phyloP scores from a whole-genome alignment of 225 moss, liverwort and hornwort species.

The Straminergon stramineum region DNA sequence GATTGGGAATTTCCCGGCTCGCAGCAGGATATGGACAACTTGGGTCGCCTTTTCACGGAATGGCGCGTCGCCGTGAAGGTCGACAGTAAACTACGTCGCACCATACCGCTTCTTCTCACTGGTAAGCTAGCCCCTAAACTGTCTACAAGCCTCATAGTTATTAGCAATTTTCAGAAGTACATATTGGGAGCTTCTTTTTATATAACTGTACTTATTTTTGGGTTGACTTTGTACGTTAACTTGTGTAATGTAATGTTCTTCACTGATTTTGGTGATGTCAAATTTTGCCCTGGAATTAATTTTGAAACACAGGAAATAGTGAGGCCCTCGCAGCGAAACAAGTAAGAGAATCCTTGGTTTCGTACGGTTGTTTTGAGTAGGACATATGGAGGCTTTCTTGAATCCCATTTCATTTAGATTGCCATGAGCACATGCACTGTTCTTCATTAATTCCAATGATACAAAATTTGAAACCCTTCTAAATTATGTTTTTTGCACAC shows the following conservation, averaged over 20 bases:
- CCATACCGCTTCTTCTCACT: not conserved
- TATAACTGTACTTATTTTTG: not conserved
- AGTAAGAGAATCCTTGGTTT: too few relatives aligned
- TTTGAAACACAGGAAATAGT: too few relatives aligned
- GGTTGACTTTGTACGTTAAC: not conserved
- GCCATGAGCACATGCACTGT: too few relatives aligned
- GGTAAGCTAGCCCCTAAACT: not conserved
- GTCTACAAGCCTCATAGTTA: not conserved
- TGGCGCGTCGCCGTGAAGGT: not conserved
- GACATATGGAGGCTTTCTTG: too few relatives aligned
- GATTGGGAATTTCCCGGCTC: not conserved
- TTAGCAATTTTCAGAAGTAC: not conserved
- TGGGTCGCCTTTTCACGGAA: not conserved
- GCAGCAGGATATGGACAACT: not conserved
- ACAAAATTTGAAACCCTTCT: too few relatives aligned
- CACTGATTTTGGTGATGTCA: not conserved
- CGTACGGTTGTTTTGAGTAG: too few relatives aligned
- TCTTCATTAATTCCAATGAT: too few relatives aligned
- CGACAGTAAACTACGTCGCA: not conserved
- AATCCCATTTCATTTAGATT: too few relatives aligned
- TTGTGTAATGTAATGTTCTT: not conserved
- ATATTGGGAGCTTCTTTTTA: not conserved
- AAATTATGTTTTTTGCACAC: too few relatives aligned
- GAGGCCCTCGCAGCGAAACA: too few relatives aligned
- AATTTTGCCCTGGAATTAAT: too few relatives aligned